phyloP scores from a whole-genome alignment of 352 stramenopile genomes.

The Saprolegnia diclina region DNA sequence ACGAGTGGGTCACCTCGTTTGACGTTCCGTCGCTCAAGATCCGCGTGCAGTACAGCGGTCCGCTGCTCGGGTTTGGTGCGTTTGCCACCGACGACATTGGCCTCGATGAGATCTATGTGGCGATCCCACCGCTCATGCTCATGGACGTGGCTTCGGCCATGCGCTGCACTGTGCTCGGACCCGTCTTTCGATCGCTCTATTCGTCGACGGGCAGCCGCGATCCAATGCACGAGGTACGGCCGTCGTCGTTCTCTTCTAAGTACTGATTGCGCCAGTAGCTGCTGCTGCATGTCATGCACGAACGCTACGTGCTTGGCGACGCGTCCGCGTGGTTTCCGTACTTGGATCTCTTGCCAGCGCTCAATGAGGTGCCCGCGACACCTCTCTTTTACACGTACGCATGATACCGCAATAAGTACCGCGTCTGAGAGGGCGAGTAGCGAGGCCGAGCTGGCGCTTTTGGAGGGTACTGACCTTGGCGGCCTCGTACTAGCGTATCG shows the following conservation, averaged over 20 bases:
- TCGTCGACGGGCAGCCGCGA: background rate
- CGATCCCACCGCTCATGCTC: slow-evolving; percentile 53
- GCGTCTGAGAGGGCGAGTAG: slow-evolving; percentile 27
- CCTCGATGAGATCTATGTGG: slow-evolving; percentile 68
- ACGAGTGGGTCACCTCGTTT: slow-evolving; percentile 45
- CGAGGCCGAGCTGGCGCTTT: slow-evolving; percentile 44
- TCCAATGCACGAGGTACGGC: slow-evolving; percentile 15
- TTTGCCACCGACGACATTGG: slow-evolving; percentile 53
- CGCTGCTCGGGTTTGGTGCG: slow-evolving; percentile 54
- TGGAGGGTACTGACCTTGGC: slow-evolving; percentile 45
- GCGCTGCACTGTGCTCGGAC: slow-evolving; percentile 38
- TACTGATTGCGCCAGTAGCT: slow-evolving; percentile 32
- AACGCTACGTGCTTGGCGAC: slow-evolving; percentile 55
- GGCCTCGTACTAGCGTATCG: slow-evolving; percentile 39
- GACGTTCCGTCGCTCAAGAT: slow-evolving; percentile 35
- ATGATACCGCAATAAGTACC: background rate
- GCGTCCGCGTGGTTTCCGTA: slow-evolving; percentile 79
- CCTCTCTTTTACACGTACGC: slow-evolving; percentile 44
- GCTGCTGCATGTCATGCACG: slow-evolving; percentile 48
- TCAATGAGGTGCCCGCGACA: slow-evolving; percentile 29
- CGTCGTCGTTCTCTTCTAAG: background rate
- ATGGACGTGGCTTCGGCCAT: slow-evolving; percentile 66
- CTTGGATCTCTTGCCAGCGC: slow-evolving; percentile 66
- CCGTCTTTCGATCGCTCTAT: slow-evolving; percentile 26
- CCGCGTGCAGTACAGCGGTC: slow-evolving; percentile 44